phyloP scores from a whole-genome alignment of 371 early-diverging fungal genomes.

The Syncephalis fuscata region DNA sequence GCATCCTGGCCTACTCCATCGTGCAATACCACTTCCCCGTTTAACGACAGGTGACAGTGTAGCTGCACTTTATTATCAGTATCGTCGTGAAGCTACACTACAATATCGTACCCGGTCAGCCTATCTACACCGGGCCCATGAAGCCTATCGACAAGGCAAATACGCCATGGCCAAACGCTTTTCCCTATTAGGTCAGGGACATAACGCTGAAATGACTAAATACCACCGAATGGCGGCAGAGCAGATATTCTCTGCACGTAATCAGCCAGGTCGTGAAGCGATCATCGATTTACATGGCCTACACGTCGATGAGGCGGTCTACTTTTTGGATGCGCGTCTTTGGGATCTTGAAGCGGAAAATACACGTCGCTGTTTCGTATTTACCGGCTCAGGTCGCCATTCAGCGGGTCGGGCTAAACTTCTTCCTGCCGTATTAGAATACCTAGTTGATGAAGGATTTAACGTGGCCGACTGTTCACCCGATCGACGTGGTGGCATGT shows the following conservation, averaged over 20 bases:
- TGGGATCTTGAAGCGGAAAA: conserved; percentile 18
- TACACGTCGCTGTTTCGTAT: conserved; percentile 23
- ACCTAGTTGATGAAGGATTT: conserved; percentile 17
- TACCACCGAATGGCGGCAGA: conserved; percentile 34
- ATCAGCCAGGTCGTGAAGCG: conserved; percentile 13
- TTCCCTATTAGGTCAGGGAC: conserved; percentile 32
- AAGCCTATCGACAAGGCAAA: conserved; percentile 26
- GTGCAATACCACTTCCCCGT: no score
- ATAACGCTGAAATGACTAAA: conserved; percentile 34
- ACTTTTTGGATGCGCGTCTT: conserved; percentile 26
- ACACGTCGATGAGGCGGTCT: conserved; percentile 34
- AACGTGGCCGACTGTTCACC: conserved; percentile 3
- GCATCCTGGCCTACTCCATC: no score
- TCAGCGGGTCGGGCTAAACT: conserved; percentile 11
- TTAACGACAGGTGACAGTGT: no score
- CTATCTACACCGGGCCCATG: no score
- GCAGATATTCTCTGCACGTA: conserved; percentile 29
- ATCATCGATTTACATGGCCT: conserved; percentile 41
- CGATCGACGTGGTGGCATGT: conserved; percentile 4
- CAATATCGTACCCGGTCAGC: no score
- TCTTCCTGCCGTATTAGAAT: conserved; percentile 16
- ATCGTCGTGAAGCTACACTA: no score
- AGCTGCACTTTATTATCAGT: no score
- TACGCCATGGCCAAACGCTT: conserved; percentile 28
- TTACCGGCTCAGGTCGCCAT: conserved; percentile 31